Conservation (phyloP, 371 early-diverging fungal species). For the Saksenaea oblongispora region DNA sequence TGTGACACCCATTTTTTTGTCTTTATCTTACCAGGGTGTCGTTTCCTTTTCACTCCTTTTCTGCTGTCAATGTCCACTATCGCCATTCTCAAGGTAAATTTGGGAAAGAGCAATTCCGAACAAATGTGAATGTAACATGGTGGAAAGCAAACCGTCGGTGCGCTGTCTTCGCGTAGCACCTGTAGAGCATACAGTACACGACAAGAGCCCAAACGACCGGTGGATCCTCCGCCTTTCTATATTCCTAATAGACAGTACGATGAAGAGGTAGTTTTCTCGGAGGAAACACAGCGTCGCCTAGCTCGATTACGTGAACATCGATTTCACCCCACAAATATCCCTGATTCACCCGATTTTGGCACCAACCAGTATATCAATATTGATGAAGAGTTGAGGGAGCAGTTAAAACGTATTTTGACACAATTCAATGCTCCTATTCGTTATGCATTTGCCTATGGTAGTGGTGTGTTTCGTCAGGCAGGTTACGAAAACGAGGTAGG, state of each 20-base stretch:
- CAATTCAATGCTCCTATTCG: constrained; percentile 72
- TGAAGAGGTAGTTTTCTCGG: constrained; percentile 20
- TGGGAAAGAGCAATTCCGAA: not conserved
- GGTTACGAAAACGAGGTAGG: constrained; percentile 75
- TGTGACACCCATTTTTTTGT: not conserved
- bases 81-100: not conserved
- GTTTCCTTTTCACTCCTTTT: not conserved
- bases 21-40: not conserved
- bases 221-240: not conserved
- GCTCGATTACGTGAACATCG: constrained; percentile 43
- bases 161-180: not conserved
- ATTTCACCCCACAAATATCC: constrained; percentile 55
- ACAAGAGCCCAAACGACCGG: not conserved
- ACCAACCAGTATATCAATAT: constrained; percentile 68
- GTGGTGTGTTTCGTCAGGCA: constrained; percentile 88
- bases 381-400: constrained; percentile 58
- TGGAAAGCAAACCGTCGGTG: not conserved
- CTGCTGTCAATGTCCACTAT: not conserved
- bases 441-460: constrained; percentile 95
- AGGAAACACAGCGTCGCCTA: constrained; percentile 37
- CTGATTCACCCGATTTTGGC: constrained; percentile 66
- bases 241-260: not conserved
- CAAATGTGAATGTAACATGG: not conserved
- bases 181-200: not conserved
- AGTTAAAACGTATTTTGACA: constrained; percentile 58